These are phyloP conservation scores for Sugiyamaella neomexicana DNA, from an alignment of 1,139 yeast genomes.

Conservation along the genomic window DNA sequence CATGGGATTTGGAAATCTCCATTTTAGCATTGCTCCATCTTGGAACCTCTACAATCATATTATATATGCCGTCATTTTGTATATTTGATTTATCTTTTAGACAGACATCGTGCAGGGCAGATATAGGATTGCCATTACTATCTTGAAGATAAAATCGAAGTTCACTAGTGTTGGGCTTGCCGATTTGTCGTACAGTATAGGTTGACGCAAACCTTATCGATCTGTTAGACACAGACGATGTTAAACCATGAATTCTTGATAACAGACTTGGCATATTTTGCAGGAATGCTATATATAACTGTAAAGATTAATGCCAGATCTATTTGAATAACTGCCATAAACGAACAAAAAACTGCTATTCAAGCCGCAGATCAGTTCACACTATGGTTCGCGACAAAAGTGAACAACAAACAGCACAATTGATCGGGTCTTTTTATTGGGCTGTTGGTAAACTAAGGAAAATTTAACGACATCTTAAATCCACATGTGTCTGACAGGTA, in stretches of 20 bases:
- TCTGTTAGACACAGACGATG: not conserved
- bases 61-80: constrained; percentile 53
- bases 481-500: not conserved
- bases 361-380: constrained; percentile 1
- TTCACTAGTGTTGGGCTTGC: constrained; percentile 79
- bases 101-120: constrained; percentile 90
- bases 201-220: constrained; percentile 8
- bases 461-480: no score
- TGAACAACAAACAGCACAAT: not conserved
- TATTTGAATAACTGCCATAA: not conserved
- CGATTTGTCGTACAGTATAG: constrained; percentile 59
- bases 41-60: constrained; percentile 93
- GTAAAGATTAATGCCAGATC: not conserved
- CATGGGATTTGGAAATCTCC: constrained; percentile 74
- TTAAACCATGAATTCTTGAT: not conserved
- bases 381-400: not conserved
- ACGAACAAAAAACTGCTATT: not conserved
- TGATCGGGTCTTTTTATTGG: not conserved
- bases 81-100: constrained; percentile 55
- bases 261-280: not conserved
- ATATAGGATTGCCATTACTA: constrained; percentile 54
- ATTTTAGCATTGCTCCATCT: constrained; percentile 94
- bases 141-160: constrained; percentile 54
- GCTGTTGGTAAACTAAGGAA: no score
- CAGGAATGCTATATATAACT: not conserved